Conservation (phyloP, 225 moss, liverwort and hornwort species). For the Pseudoscleropodium purum region DNA sequence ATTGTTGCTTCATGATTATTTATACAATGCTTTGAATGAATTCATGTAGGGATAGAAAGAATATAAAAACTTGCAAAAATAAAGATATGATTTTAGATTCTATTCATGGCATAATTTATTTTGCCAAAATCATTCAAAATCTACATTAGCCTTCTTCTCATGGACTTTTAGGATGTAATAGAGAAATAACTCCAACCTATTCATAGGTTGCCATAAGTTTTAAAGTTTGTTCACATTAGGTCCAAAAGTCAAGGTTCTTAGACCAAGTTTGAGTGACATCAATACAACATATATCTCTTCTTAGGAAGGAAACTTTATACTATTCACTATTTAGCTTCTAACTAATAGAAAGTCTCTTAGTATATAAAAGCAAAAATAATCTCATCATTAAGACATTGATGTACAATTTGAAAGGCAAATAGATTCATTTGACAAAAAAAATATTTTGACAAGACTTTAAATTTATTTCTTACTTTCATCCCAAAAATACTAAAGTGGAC, state of each 20-base stretch:
- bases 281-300: not conserved
- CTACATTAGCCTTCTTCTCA: not conserved
- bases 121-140: not conserved
- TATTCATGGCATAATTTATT: not conserved
- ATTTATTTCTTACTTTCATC: no score
- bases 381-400: not conserved
- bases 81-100: not conserved
- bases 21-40: not conserved
- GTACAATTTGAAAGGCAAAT: not conserved
- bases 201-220: not conserved
- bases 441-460: no score
- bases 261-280: not conserved
- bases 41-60: not conserved
- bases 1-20: not conserved
- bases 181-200: not conserved
- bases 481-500: not conserved
- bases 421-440: not conserved
- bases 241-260: not conserved
- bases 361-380: not conserved
- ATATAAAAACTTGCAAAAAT: not conserved
- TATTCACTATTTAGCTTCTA: not conserved
- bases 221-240: not conserved
- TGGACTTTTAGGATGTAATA: accelerated
- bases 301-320: not conserved
- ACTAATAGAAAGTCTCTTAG: not conserved